Base-by-base conservation (phyloP, 2,329 filamentous ascomycete genomes). In the Fusarium poae region DNA sequence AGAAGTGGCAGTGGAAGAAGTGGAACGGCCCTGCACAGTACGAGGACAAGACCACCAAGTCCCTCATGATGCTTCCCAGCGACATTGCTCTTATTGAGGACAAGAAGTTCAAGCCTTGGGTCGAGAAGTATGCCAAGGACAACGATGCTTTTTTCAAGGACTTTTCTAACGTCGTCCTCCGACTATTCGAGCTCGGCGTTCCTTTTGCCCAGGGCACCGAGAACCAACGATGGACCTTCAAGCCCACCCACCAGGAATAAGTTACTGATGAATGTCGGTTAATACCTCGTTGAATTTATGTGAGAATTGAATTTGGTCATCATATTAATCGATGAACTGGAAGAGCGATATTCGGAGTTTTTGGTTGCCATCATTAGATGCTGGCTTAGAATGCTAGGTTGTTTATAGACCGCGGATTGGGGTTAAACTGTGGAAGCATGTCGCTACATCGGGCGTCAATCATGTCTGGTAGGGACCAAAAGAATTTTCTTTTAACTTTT, bases 51-150 rank as follows among this genome's bases (percentile, higher is more conserved):
- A 88, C 85, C 77, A 93, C 91, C 76, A 94, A 97, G 88, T 86
- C 86, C 42, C 84, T 98, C 75, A 98, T 99, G 96, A 98, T 99
- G 95, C 85, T 99, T 80, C 96, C 96, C 54, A 92, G 93, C 70
- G 95, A 99, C 77, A 89, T 97, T 82, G 91, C 91, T 58, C 85
- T 98, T 58, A 83, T 97, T 77, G 88, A 94, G 83, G 95, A 98
- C 83, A 95, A 95, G 87, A 85, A 85, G 72, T 97, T 98, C 86
- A 89, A 87, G 82, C 84, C 88, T 77, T 90, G 88, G 76, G 92
- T 95, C 30, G 89, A 97, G 81, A 89, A 90, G 79, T 98, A 97
- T 79, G 94, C 95, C 76, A 93, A 93, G 85, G 93, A 97, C 82
- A 93, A 92, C 80, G 92, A 94, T 58, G 84, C 84, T 52, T 99